Evolutionary conservation across 352 stramenopile species (phyloP).

Genomic region (Phytophthora sp.): DNA sequence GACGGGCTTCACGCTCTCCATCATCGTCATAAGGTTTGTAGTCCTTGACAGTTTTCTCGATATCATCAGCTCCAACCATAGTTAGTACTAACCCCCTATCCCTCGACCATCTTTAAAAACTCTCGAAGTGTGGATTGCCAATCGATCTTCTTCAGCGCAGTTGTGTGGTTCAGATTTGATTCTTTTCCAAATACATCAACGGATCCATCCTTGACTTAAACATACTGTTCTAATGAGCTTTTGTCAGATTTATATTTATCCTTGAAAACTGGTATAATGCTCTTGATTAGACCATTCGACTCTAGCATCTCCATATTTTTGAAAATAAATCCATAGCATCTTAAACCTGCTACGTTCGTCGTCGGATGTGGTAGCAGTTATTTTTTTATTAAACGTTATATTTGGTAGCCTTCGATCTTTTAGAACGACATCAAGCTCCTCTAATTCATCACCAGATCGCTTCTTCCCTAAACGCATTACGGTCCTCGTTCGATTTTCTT

Average conservation of each 20-base stretch:
- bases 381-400: neutral
- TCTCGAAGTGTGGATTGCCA: constrained; percentile 12
- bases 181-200: constrained; percentile 9
- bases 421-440: neutral
- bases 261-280: constrained; percentile 4
- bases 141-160: constrained; percentile 7
- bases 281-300: constrained; percentile 11
- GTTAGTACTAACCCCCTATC: neutral
- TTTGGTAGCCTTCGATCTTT: constrained; percentile 1
- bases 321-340: constrained; percentile 8
- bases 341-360: neutral
- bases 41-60: constrained; percentile 2
- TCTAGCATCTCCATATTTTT: constrained; percentile 2
- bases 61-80: constrained; percentile 7
- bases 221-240: neutral
- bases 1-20: constrained; percentile 8
- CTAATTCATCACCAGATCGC: neutral
- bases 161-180: neutral
- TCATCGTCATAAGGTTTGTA: constrained; percentile 9
- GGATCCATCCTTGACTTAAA: neutral
- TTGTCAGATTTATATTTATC: constrained; percentile 10
- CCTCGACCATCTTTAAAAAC: constrained; percentile 8
- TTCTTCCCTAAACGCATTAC: neutral
- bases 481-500: constrained; percentile 12
- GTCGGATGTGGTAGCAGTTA: constrained; percentile 2